Conservation (phyloP, 495 filamentous ascomycete species). For the Lasiosphaeria miniovina region DNA sequence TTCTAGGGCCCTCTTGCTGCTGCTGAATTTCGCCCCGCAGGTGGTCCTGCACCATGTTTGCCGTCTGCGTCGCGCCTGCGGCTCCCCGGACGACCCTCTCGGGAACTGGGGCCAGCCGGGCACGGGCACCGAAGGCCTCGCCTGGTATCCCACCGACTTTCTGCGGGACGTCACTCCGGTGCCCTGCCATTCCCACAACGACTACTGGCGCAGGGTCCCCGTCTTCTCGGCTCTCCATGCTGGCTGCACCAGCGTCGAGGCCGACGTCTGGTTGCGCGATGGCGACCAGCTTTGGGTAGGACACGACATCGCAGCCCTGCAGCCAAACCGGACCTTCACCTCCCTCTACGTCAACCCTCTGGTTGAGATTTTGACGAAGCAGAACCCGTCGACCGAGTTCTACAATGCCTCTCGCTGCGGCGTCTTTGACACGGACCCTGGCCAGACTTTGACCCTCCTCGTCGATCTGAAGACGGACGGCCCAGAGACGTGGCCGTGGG, state of each 20-base stretch:
- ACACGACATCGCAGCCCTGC: conserved; percentile 51
- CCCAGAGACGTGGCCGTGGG: conserved; percentile 48
- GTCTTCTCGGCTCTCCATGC: conserved; percentile 59
- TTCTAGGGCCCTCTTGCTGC: conserved; percentile 10
- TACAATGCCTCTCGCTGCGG: conserved; percentile 47
- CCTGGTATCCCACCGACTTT: conserved; percentile 73
- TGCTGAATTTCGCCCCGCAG: conserved; percentile 6
- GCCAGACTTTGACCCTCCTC: conserved; percentile 65
- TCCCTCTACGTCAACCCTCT: conserved; percentile 65
- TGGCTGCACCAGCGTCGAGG: conserved; percentile 74
- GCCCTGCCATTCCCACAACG: conserved; percentile 80
- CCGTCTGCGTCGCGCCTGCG: neutral
- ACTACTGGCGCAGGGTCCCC: conserved; percentile 84
- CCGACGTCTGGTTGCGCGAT: conserved; percentile 82
- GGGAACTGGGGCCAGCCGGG: conserved; percentile 52
- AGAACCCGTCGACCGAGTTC: conserved; percentile 49
- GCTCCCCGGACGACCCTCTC: conserved; percentile 46
- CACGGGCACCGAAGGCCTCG: conserved; percentile 45
- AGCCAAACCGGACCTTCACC: conserved; percentile 55
- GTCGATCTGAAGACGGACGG: conserved; percentile 67
- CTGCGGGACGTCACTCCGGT: conserved; percentile 67
- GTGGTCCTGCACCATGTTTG: conserved; percentile 2
- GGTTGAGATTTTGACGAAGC: conserved; percentile 50
- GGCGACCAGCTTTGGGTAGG: conserved; percentile 60
- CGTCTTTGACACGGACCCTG: conserved; percentile 57